These are phyloP conservation scores for Boletus vinaceobasis DNA, from an alignment of 768 basidiomycete genomes.

Conservation along the genomic window DNA sequence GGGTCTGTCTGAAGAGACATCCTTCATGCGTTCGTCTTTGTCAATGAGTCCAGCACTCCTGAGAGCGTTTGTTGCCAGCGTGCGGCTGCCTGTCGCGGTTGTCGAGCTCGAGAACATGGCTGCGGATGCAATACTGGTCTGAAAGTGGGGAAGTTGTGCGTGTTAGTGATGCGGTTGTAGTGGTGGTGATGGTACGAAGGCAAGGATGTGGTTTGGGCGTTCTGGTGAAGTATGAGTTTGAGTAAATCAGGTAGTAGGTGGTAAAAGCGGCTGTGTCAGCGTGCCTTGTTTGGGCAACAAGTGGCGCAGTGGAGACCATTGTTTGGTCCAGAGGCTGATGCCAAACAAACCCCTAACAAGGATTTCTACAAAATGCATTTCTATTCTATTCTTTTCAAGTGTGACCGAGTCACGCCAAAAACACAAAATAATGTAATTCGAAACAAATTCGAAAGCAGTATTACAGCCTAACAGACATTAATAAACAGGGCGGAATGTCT, in stretches of 20 bases:
- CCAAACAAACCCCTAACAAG: slow-evolving; percentile 21
- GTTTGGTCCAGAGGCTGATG: slow-evolving; percentile 25
- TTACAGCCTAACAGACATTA: slow-evolving; percentile 4
- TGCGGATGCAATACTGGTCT: neutral
- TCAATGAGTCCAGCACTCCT: slow-evolving; percentile 75
- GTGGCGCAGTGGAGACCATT: slow-evolving; percentile 12
- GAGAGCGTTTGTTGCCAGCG: slow-evolving; percentile 59
- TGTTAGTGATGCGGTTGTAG: neutral
- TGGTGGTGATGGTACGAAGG: slow-evolving; percentile 15
- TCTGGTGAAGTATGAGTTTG: slow-evolving; percentile 7
- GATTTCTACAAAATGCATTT: neutral
- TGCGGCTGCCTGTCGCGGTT: slow-evolving; percentile 53
- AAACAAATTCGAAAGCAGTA: neutral
- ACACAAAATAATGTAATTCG: slow-evolving; percentile 14
- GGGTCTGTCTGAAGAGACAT: slow-evolving; percentile 57
- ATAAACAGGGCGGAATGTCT: neutral
- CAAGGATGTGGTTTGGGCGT: slow-evolving; percentile 10
- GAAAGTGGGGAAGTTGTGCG: neutral
- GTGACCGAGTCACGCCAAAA: slow-evolving; percentile 23
- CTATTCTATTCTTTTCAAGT: neutral
- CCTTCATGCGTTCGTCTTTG: slow-evolving; percentile 72
- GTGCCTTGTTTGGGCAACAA: slow-evolving; percentile 16
- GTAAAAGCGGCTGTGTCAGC: slow-evolving; percentile 24
- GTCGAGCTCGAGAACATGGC: slow-evolving; percentile 61
- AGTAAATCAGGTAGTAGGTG: slow-evolving; percentile 18